Evolutionary conservation across 139 green algal species (phyloP).

Genomic region (Picochlorum sp.): DNA sequence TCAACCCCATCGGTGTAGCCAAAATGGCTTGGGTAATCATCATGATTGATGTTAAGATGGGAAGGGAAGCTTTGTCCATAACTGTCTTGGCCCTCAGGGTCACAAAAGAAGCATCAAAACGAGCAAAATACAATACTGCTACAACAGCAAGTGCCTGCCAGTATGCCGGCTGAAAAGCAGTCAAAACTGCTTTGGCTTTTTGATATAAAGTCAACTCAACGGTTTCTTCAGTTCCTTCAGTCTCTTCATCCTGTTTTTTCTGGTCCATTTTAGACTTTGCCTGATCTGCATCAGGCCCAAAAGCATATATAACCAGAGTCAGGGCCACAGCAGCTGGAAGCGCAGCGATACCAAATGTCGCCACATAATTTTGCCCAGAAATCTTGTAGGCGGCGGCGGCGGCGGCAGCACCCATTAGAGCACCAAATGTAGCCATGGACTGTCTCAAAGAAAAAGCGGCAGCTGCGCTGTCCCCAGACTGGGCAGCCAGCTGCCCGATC

Average conservation of each 20-base stretch:
- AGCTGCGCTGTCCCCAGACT: conserved; percentile 54
- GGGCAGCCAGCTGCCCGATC: conserved; percentile 60
- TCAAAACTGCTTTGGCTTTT: conserved; percentile 28
- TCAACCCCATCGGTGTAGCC: conserved; percentile 40
- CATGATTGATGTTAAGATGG: conserved; percentile 52
- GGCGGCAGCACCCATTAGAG: conserved; percentile 42
- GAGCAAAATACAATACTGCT: conserved; percentile 62
- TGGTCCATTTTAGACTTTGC: not conserved
- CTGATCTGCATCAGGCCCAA: not conserved
- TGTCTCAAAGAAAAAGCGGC: conserved; percentile 67
- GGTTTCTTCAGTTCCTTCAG: not conserved
- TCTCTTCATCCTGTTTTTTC: not conserved
- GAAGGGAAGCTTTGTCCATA: conserved; percentile 52
- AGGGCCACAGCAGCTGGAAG: conserved; percentile 46
- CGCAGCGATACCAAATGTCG: conserved; percentile 54
- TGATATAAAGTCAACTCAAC: conserved; percentile 2
- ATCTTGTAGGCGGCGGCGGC: conserved; percentile 39
- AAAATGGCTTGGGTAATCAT: conserved; percentile 55
- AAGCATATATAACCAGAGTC: conserved; percentile 16
- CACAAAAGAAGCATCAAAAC: conserved; percentile 75
- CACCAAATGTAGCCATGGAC: conserved; percentile 55
- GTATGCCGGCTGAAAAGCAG: conserved; percentile 57
- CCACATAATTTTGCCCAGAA: conserved; percentile 50
- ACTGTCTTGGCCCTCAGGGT: conserved; percentile 53
- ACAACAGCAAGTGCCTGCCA: conserved; percentile 68